Evolutionary conservation across 2,329 filamentous ascomycete species (phyloP), one percentile per base, ranked within the genome.

Genomic region (Drechslera avenae): DNA sequence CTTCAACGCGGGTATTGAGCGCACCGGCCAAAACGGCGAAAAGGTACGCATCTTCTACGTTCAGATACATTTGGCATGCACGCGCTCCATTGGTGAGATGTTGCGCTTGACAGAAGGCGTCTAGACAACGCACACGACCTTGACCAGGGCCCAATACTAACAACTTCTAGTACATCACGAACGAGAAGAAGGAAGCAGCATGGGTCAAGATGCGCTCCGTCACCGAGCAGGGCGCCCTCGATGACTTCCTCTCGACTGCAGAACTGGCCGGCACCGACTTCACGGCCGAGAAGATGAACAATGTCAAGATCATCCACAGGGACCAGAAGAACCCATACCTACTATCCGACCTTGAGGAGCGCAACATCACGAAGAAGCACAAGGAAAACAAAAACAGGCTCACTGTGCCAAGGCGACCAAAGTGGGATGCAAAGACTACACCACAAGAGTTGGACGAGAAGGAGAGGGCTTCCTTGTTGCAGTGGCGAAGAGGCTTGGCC

Each of bases 151-250:
- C 10, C 0, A 32, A 40, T 73, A 69, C 69, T 68, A 46, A 67
- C 31, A 60, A 54, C 16, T 57, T 63, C 14, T 65, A 88, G 80
- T 99, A 99, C 74, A 86, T 97, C 66, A 94, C 91, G 40, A 97
- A 96, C 73, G 88, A 89, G 59, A 87, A 86, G 64, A 87, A 95
- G 72, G 92, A 97, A 78, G 94, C 93, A 30, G 83, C 90, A 63
- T 99, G 92, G 91, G 91, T 97, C 71, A 99, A 97, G 81, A 97
- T 99, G 94, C 91, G 93, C 79, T 96, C 91, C 73, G 90, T 99
- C 63, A 99, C 94, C 4, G 91, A 99, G 79, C 94, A 99, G 76
- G 92, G 88, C 62, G 92, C 92, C 36, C 85, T 99, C 56, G 94
- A 99, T 74, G 94, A 99, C 75, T 99, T 99, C 75, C 80, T 99